Base-by-base conservation (phyloP, 1,139 yeast species). In the Entelexis paramagnoliae region DNA sequence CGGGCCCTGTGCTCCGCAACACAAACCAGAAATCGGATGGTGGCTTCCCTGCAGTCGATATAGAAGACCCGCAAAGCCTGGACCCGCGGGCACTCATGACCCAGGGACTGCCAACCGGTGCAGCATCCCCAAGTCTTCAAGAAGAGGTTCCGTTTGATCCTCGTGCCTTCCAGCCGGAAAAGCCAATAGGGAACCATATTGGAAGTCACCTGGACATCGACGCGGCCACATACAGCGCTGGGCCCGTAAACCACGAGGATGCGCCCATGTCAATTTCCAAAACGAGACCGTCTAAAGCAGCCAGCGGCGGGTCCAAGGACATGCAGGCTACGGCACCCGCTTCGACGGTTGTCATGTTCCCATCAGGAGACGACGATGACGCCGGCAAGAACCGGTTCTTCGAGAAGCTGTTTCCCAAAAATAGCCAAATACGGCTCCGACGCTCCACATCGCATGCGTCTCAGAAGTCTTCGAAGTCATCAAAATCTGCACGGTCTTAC, bases 91-190 rank as follows among this genome's bases (percentile, higher is more conserved):
- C 46, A 5, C 13, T 32, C 2, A 13, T 14, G 20, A 26, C 11
- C n/a, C 48, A 22, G 28, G 34, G 10, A 19, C 3, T 28, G 4
- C 39, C 40, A 13, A 9, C 13, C 16, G 30, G 39, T 7, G 40
- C 47, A 24, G 29, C 17, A n/a, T 57, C 61, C 10, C 62, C 62
- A 0, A 36, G 48, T 13, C 47, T 59, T 7, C 60, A 52, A 7
- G 50, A 48, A n/a, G 62, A 59, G 24, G 54, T 59, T 6, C 62
- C 62, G 4, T 59, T 59, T 48, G 57, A 59, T 33, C 58, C 62
- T 4, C 28, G 34, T n/a, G 53, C 58, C 2, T 51, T 51, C 35
- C 38, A 52, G 19, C 53, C 56, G 2, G 52, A 54, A 17, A n/a
- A 34, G 16, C 40, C 50, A 11, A 52, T 51, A 19, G 53, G 53